Percentiles rank a stretch among this genome's conserved stretches.
These are phyloP conservation scores for Leucosporidium creatinivorum DNA, from an alignment of 768 basidiomycete species.

Conservation along the genomic window DNA sequence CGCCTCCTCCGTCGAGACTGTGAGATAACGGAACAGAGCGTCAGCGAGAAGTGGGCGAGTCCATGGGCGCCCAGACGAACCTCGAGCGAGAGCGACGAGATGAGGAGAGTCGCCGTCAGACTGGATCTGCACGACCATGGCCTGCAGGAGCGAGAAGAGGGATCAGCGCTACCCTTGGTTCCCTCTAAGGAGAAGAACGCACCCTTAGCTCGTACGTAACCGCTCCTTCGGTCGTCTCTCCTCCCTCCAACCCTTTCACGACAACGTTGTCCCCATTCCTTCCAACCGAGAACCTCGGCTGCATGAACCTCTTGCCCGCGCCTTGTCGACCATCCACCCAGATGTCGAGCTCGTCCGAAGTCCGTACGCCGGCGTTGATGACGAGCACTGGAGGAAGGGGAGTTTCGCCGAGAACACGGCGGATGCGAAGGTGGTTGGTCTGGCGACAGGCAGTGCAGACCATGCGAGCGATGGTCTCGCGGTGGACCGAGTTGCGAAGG, in stretches of 20 bases:
- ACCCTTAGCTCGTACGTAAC: conserved; percentile 69
- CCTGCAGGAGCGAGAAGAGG: conserved; percentile 45
- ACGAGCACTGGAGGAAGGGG: conserved; percentile 72
- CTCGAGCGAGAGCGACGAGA: conserved; percentile 74
- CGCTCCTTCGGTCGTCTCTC: conserved; percentile 48
- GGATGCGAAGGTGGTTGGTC: conserved; percentile 62
- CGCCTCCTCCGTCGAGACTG: conserved; percentile 43
- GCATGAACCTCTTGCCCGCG: conserved; percentile 50
- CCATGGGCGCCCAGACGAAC: conserved; percentile 16
- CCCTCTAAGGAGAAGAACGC: neutral
- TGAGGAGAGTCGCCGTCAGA: conserved; percentile 67
- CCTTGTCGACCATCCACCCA: conserved; percentile 59
- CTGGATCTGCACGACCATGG: conserved; percentile 71
- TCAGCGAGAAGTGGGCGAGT: neutral
- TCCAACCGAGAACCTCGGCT: conserved; percentile 43
- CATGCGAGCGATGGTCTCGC: conserved; percentile 76
- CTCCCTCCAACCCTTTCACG: conserved; percentile 50
- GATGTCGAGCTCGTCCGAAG: conserved; percentile 60
- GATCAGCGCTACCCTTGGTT: neutral
- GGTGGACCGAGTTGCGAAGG: conserved; percentile 65
- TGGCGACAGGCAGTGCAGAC: conserved; percentile 77
- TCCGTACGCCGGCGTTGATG: conserved; percentile 73
- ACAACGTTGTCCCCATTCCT: conserved; percentile 42
- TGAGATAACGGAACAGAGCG: neutral
- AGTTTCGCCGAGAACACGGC: conserved; percentile 56